Evolutionary conservation across 169 alveolate species (phyloP).

Genomic region (Eimeria necatrix): DNA sequence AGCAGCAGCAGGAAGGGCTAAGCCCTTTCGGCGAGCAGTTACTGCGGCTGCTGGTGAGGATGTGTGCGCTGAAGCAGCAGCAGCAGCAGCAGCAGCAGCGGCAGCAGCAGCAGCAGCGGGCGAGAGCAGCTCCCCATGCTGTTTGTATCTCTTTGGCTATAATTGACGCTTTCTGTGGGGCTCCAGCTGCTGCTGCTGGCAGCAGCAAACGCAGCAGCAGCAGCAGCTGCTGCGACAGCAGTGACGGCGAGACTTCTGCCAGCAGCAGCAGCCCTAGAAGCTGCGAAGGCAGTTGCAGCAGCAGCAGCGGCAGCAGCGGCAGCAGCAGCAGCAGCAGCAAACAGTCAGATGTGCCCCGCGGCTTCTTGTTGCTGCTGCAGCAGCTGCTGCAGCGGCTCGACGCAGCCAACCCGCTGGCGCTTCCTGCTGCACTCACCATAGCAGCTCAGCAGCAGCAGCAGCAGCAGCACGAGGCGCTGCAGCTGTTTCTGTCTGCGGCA

Average conservation of each 20-base stretch:
- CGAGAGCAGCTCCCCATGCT: conserved; percentile 29
- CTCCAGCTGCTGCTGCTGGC: conserved; percentile 19
- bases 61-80: conserved; percentile 28
- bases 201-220: conserved; percentile 1
- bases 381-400: conserved; percentile 62
- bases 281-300: conserved; percentile 38
- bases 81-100: conserved; percentile 57
- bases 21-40: conserved; percentile 26
- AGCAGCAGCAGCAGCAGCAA: not conserved
- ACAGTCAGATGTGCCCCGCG: not conserved
- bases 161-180: conserved; percentile 25
- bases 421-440: conserved; percentile 46
- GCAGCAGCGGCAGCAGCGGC: conserved; percentile 41
- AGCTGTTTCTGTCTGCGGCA: conserved; percentile 3
- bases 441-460: conserved; percentile 71
- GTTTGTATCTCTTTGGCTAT: conserved; percentile 37
- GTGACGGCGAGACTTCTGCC: not conserved
- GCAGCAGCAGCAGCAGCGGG: conserved; percentile 54
- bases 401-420: conserved; percentile 17
- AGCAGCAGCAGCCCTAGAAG: conserved; percentile 2
- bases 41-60: conserved; percentile 20
- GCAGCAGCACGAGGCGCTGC: conserved; percentile 34
- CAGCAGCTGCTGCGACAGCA: not conserved
- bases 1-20: not conserved
- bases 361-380: conserved; percentile 21